Evolutionary conservation across 129 eudicot species (phyloP).

Genomic region (Flaveria brownii): DNA sequence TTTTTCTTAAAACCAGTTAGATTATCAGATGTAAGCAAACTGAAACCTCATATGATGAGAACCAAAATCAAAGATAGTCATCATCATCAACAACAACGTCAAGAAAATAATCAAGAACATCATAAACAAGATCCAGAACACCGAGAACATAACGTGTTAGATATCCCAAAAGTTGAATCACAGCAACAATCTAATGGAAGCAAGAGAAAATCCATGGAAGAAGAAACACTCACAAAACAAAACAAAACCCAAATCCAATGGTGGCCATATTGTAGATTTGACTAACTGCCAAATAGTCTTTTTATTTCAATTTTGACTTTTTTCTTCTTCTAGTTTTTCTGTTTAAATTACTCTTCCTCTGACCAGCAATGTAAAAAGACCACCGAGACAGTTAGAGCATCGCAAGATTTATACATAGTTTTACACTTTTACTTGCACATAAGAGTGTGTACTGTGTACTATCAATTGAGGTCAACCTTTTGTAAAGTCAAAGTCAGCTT

Average conservation of each 20-base stretch:
- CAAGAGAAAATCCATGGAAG: conserved; percentile 70
- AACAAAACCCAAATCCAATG: conserved; percentile 62
- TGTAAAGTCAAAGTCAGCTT: conserved; percentile 22
- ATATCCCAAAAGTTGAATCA: conserved; percentile 30
- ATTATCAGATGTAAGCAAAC: conserved; percentile 74
- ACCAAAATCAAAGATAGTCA: conserved; percentile 41
- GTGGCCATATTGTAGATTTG: conserved; percentile 53
- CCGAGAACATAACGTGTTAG: conserved; percentile 4
- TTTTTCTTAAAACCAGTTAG: conserved; percentile 90
- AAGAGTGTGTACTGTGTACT: conserved; percentile 16
- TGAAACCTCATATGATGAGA: conserved; percentile 84
- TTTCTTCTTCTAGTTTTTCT: conserved; percentile 20
- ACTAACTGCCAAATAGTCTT: conserved; percentile 28
- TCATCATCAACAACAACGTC: conserved; percentile 30
- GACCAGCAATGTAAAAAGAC: conserved; percentile 35
- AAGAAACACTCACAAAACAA: conserved; percentile 54
- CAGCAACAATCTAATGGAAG: conserved; percentile 45
- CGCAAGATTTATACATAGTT: conserved; percentile 28
- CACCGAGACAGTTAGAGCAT: conserved; percentile 17
- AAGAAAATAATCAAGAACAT: conserved; percentile 32
- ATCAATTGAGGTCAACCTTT: conserved; percentile 21
- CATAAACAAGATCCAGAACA: conserved; percentile 22
- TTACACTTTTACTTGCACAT: conserved; percentile 22
- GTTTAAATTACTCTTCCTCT: conserved; percentile 30
- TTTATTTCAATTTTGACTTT: conserved; percentile 15